phyloP scores from a whole-genome alignment of 2,329 filamentous ascomycete genomes.

The Myriosclerotinia duriaeana region DNA sequence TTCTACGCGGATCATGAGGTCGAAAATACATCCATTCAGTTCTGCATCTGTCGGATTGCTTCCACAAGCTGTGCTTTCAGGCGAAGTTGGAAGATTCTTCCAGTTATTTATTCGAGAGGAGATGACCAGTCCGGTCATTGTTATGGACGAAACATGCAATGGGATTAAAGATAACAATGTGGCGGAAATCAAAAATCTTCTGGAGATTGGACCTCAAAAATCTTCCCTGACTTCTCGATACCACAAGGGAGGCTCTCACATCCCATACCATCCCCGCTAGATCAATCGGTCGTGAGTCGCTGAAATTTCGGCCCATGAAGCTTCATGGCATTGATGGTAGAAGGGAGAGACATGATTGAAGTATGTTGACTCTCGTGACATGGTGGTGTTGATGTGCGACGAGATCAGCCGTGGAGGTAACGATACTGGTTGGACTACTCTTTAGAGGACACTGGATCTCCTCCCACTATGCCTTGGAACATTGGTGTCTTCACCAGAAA shows the following conservation, averaged over 20 bases:
- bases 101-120: not conserved
- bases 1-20: not conserved
- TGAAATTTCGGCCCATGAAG: slow-evolving; percentile 9
- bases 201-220: not conserved
- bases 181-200: slow-evolving; percentile 3
- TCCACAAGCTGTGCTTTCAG: slow-evolving; percentile 11
- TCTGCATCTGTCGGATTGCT: slow-evolving; percentile 1
- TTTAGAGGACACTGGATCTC: no score
- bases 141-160: slow-evolving; percentile 6
- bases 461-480: no score
- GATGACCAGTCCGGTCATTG: slow-evolving; percentile 11
- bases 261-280: slow-evolving; percentile 12
- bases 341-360: no score
- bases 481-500: not conserved
- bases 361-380: not conserved
- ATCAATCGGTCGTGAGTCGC: slow-evolving; percentile 1
- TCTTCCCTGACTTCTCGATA: slow-evolving; percentile 6
- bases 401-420: no score
- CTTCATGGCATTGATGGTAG: not conserved
- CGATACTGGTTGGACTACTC: no score
- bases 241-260: not conserved
- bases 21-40: slow-evolving; percentile 10
- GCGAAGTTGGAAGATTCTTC: not conserved
- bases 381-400: no score
- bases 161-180: slow-evolving; percentile 10